These are phyloP conservation scores for Penicillium diatomitis DNA, from an alignment of 495 filamentous ascomycete genomes.

Conservation along the genomic window DNA sequence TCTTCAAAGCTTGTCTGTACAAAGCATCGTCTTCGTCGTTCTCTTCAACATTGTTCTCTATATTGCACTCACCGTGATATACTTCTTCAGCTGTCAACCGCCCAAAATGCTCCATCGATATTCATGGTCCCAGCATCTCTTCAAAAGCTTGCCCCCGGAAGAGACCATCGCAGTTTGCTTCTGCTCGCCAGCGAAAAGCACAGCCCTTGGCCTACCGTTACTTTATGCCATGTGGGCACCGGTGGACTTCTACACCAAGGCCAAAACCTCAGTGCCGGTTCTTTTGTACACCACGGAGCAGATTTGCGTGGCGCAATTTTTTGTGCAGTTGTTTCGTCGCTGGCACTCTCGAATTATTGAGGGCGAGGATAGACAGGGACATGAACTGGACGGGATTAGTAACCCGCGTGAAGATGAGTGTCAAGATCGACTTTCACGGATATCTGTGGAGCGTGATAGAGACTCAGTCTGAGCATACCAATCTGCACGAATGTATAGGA, in stretches of 20 bases:
- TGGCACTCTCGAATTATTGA: constrained; percentile 32
- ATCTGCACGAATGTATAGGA: no score
- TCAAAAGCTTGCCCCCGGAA: constrained; percentile 34
- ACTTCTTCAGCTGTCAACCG: constrained; percentile 38
- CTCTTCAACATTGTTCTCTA: constrained; percentile 47
- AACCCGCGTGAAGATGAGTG: no score
- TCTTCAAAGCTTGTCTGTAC: constrained; percentile 35
- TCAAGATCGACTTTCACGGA: no score
- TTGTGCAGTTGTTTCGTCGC: constrained; percentile 42
- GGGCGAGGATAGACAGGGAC: constrained; percentile 12
- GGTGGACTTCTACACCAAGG: constrained; percentile 38
- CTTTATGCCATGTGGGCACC: constrained; percentile 46
- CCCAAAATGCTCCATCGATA: constrained; percentile 18
- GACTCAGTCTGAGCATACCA: no score
- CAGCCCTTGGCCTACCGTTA: constrained; percentile 43
- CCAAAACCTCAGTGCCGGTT: constrained; percentile 45
- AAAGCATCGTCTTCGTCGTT: constrained; percentile 42
- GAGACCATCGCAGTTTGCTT: constrained; percentile 48
- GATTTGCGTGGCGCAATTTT: constrained; percentile 45
- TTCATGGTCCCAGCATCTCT: constrained; percentile 15
- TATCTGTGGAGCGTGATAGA: no score
- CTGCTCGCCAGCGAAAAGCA: constrained; percentile 49
- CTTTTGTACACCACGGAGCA: constrained; percentile 49
- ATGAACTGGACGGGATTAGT: neutral
- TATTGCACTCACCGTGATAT: constrained; percentile 38